These are phyloP conservation scores for Trichoderma brevicompactum DNA, from an alignment of 2,329 filamentous ascomycete species.

Conservation along the genomic window DNA sequence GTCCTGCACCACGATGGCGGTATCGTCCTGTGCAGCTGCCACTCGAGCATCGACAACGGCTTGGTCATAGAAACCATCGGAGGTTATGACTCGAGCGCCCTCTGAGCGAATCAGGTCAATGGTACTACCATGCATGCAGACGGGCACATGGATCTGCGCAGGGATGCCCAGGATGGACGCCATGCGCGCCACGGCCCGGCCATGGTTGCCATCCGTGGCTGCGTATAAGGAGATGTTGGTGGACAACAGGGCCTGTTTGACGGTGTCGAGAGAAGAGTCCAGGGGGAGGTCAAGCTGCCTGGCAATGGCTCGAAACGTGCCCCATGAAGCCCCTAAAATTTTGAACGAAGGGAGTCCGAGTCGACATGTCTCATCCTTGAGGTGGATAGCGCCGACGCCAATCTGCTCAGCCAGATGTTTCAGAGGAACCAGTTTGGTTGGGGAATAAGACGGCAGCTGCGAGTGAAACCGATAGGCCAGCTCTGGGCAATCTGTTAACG, in stretches of 20 bases:
- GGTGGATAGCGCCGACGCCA: slow-evolving; percentile 59
- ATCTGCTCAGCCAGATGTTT: slow-evolving; percentile 60
- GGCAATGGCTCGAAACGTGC: slow-evolving; percentile 61
- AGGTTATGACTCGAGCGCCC: slow-evolving; percentile 61
- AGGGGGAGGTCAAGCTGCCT: slow-evolving; percentile 49
- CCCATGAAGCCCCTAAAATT: slow-evolving; percentile 80
- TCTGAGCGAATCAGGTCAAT: slow-evolving; percentile 61
- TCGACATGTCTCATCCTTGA: slow-evolving; percentile 73
- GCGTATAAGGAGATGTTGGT: slow-evolving; percentile 56
- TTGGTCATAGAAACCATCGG: slow-evolving; percentile 66
- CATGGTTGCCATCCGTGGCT: slow-evolving; percentile 78
- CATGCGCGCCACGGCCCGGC: slow-evolving; percentile 73
- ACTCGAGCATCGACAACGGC: slow-evolving; percentile 56
- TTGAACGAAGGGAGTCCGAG: slow-evolving; percentile 77
- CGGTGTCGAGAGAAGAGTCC: slow-evolving; percentile 48
- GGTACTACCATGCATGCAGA: slow-evolving; percentile 58
- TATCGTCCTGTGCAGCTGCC: slow-evolving; percentile 44
- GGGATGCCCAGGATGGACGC: slow-evolving; percentile 60
- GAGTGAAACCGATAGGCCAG: slow-evolving; percentile 30
- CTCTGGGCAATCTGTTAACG: slow-evolving; percentile 1
- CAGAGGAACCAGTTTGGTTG: slow-evolving; percentile 58
- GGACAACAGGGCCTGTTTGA: slow-evolving; percentile 43
- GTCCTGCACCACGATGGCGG: slow-evolving; percentile 68
- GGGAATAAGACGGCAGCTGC: slow-evolving; percentile 45
- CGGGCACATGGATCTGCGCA: slow-evolving; percentile 66